phyloP scores from a whole-genome alignment of 2,329 filamentous ascomycete genomes.

The Amphichorda felina region DNA sequence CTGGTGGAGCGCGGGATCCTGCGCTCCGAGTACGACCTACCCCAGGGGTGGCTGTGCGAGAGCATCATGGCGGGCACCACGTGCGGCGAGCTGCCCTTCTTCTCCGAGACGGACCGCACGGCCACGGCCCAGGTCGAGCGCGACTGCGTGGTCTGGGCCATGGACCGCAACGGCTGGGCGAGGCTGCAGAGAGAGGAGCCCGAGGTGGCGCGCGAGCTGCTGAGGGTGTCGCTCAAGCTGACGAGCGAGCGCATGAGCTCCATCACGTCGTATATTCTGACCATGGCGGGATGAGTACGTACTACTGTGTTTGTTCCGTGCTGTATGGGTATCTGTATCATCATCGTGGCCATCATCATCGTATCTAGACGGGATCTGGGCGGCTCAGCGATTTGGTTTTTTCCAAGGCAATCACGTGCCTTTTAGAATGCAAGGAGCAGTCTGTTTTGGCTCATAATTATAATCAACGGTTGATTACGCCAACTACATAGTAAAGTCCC shows the following conservation, averaged over 20 bases:
- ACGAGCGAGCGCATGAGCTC: constrained; percentile 83
- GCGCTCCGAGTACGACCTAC: constrained; percentile 79
- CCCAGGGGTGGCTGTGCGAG: constrained; percentile 81
- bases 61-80: constrained; percentile 90
- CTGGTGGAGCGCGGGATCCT: constrained; percentile 82
- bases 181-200: constrained; percentile 59
- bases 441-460: neutral
- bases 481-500: no score
- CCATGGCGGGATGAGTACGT: constrained; percentile 23
- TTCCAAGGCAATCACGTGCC: no score
- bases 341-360: neutral
- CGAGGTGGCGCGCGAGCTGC: constrained; percentile 70
- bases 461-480: no score
- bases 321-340: no score
- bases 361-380: neutral
- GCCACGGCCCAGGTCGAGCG: constrained; percentile 77
- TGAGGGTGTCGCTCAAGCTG: constrained; percentile 82
- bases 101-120: constrained; percentile 78
- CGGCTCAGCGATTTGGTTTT: neutral
- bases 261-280: constrained; percentile 45
- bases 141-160: constrained; percentile 71
- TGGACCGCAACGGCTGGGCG: constrained; percentile 62
- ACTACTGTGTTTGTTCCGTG: neutral
- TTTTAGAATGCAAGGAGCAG: neutral
- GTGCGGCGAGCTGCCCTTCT: constrained; percentile 93